Conservation (phyloP, 1,284 basidiomycete species). For the Tremellales sp. region DNA sequence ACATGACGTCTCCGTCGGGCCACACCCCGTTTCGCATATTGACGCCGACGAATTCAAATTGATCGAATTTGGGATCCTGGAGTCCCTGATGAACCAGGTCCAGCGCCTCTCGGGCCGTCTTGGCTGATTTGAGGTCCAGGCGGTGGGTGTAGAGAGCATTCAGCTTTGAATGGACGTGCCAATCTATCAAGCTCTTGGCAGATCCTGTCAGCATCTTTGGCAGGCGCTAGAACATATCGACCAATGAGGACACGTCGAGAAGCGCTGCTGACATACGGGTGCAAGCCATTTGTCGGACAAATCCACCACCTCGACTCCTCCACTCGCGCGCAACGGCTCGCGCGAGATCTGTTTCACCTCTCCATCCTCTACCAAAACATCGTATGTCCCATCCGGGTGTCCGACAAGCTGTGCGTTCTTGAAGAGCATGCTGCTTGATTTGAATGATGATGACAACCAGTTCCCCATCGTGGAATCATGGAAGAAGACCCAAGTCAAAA, state of each 20-base stretch:
- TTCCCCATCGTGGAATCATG: background rate
- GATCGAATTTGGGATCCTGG: slow-evolving; percentile 14
- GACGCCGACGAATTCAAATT: slow-evolving; percentile 15
- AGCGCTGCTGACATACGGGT: background rate
- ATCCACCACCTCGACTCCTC: background rate
- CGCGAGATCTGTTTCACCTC: background rate
- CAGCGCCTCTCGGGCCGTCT: slow-evolving; percentile 20
- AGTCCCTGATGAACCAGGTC: slow-evolving; percentile 14
- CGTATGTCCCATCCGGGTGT: slow-evolving; percentile 4
- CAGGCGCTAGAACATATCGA: background rate
- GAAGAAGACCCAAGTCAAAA: too few species aligned
- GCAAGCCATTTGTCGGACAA: background rate
- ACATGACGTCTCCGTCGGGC: slow-evolving; percentile 26
- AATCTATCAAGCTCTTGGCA: slow-evolving; percentile 30
- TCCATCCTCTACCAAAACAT: slow-evolving; percentile 5
- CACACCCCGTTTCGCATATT: slow-evolving; percentile 30
- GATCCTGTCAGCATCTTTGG: background rate
- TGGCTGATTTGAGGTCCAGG: slow-evolving; percentile 18
- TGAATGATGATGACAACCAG: slow-evolving; percentile 7
- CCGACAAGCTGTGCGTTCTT: slow-evolving; percentile 8
- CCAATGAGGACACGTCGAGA: background rate
- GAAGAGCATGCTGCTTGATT: slow-evolving; percentile 4
- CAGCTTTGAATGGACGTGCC: slow-evolving; percentile 32
- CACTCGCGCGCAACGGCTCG: background rate
- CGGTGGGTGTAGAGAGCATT: slow-evolving; percentile 23